These are phyloP conservation scores for Solanum hybrid DNA, from an alignment of 305 asterid species.

Conservation along the genomic window DNA sequence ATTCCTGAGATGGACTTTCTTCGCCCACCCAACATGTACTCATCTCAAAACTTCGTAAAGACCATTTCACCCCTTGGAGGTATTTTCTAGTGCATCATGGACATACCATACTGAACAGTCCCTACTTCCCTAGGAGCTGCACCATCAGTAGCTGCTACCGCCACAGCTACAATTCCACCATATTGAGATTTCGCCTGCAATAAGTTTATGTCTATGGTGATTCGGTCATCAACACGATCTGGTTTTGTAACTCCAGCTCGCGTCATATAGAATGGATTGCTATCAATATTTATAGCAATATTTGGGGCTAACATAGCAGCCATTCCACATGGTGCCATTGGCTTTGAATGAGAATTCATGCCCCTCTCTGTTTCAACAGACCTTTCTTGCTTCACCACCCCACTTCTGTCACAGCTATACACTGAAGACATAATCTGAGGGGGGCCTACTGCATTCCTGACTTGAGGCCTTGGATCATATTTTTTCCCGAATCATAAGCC, in stretches of 20 bases:
- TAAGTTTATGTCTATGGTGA: conserved; percentile 51
- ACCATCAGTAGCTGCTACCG: conserved; percentile 25
- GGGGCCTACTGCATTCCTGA: not conserved
- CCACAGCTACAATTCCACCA: conserved; percentile 48
- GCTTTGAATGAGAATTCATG: too few species aligned
- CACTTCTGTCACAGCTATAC: too few species aligned
- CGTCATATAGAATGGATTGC: conserved; percentile 39
- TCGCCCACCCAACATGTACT: not conserved
- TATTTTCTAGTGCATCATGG: conserved; percentile 56
- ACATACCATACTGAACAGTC: conserved; percentile 45
- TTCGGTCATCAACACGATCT: conserved; percentile 39
- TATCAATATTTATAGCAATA: too few species aligned
- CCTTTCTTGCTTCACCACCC: too few species aligned
- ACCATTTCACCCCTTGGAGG: not conserved
- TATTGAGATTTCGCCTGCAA: conserved; percentile 59
- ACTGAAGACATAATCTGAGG: too few species aligned
- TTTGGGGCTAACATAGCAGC: too few species aligned
- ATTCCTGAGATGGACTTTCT: not conserved
- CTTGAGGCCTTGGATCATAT: not conserved
- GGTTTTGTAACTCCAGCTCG: conserved; percentile 30
- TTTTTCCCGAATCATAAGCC: too few species aligned
- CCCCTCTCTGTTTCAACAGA: too few species aligned
- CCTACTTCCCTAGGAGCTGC: conserved; percentile 54
- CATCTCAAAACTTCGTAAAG: not conserved
- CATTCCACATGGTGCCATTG: too few species aligned